A percentile compares a stretch with the other conserved stretches of the same genome.
Conservation (phyloP, 1,139 yeast species). For the Lodderomyces pseudojiufengensis region DNA sequence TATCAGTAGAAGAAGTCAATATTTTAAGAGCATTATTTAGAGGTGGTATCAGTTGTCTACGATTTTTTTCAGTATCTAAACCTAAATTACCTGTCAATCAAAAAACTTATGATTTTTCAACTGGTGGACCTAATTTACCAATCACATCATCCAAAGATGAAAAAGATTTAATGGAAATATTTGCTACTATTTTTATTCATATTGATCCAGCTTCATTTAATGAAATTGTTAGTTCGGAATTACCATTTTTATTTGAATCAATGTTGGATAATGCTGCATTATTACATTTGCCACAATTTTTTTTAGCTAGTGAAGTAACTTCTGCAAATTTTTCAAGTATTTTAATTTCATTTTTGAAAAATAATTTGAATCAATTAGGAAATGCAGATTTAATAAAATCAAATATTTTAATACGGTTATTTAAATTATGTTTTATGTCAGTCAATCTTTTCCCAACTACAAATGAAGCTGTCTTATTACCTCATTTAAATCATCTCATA, state of each 20-base stretch:
- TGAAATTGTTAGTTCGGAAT: slow-evolving; percentile 81
- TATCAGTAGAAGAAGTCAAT: slow-evolving; percentile 76
- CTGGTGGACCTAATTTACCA: slow-evolving; percentile 76
- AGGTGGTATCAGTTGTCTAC: slow-evolving; percentile 79
- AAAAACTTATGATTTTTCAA: slow-evolving; percentile 59
- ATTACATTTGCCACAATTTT: slow-evolving; percentile 88
- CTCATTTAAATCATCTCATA: slow-evolving; percentile 80
- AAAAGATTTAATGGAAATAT: slow-evolving; percentile 91
- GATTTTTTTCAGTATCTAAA: slow-evolving; percentile 64
- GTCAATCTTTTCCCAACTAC: slow-evolving; percentile 86
- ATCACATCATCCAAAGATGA: slow-evolving; percentile 89
- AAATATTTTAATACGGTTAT: slow-evolving; percentile 76
- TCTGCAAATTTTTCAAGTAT: slow-evolving; percentile 92
- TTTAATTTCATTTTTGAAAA: slow-evolving; percentile 68
- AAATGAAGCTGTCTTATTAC: slow-evolving; percentile 82
- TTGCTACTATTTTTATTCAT: slow-evolving; percentile 91
- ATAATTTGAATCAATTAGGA: slow-evolving; percentile 75
- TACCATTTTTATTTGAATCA: slow-evolving; percentile 72
- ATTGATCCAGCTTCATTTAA: slow-evolving; percentile 94
- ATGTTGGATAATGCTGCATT: slow-evolving; percentile 84
- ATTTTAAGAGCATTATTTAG: slow-evolving; percentile 74
- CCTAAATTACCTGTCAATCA: slow-evolving; percentile 37
- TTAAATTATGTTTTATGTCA: slow-evolving; percentile 92
- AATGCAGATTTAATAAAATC: slow-evolving; percentile 75
- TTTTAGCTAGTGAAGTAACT: slow-evolving; percentile 88